phyloP scores from a whole-genome alignment of 148 eudicot species.

The Hydrangea macrophylla region DNA sequence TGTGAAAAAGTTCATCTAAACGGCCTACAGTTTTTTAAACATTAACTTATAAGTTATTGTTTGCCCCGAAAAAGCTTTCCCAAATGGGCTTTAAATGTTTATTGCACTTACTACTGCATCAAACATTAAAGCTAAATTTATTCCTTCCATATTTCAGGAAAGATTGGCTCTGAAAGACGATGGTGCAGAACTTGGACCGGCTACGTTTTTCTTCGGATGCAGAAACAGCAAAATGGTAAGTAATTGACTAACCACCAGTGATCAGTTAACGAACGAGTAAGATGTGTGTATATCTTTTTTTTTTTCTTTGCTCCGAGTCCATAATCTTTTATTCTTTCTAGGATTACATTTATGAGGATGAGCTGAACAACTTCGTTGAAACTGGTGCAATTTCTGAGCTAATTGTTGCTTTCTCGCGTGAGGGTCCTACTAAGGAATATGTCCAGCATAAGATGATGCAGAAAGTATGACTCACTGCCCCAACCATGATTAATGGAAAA shows the following conservation, averaged over 20 bases:
- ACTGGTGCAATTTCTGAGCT: constrained; percentile 81
- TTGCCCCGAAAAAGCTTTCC: no score
- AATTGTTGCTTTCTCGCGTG: constrained; percentile 91
- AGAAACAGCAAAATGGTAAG: constrained; percentile 75
- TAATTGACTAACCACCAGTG: no score
- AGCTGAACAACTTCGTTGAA: constrained; percentile 62
- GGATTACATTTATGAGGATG: constrained; percentile 93
- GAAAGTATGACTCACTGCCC: constrained; percentile 39
- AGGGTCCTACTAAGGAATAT: constrained; percentile 85
- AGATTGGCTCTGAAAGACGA: constrained; percentile 77
- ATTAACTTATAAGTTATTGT: no score
- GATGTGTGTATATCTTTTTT: no score
- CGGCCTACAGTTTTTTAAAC: no score
- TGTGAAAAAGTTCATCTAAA: no score
- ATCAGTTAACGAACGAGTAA: not conserved
- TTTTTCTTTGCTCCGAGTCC: no score
- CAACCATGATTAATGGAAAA: not conserved
- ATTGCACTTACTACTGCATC: not conserved
- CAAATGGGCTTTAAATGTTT: no score
- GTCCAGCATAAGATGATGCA: constrained; percentile 93
- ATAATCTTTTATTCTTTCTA: constrained; percentile 18
- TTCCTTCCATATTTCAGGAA: constrained; percentile 48
- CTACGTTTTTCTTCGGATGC: constrained; percentile 82
- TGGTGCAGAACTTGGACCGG: constrained; percentile 80
- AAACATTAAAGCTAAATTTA: not conserved